Evolutionary conservation across 2,329 filamentous ascomycete genomes (phyloP).

Genomic region (Pseudofabraea citricarpa): DNA sequence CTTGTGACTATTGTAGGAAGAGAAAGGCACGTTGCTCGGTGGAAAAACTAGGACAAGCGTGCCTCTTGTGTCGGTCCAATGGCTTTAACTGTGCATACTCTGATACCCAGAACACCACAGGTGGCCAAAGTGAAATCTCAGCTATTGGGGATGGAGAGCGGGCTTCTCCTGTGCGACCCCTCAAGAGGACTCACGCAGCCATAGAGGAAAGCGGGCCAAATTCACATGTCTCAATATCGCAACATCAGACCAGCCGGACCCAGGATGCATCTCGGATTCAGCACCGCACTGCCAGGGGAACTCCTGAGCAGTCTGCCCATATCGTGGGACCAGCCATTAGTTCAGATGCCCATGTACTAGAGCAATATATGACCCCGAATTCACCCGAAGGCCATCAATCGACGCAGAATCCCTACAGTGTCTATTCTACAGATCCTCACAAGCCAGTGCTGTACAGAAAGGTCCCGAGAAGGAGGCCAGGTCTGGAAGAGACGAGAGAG

Average conservation of each 20-base stretch:
- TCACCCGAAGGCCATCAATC: neutral
- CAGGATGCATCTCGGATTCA: neutral
- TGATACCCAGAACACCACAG: neutral
- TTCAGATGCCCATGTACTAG: conserved; percentile 1
- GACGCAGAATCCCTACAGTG: neutral
- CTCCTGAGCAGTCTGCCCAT: neutral
- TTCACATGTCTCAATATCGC: too few relatives aligned
- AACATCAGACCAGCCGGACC: neutral
- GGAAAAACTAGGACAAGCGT: neutral
- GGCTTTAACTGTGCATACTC: neutral
- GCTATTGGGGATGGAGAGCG: too few relatives aligned
- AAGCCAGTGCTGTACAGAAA: neutral
- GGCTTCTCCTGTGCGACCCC: neutral
- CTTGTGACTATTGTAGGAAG: neutral
- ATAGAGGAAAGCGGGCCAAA: neutral
- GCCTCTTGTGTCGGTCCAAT: neutral
- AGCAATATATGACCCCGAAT: conserved; percentile 1
- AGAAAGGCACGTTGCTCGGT: neutral
- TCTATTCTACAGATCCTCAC: neutral
- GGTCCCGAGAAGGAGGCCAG: neutral
- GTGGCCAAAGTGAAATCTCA: neutral
- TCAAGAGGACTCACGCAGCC: neutral
- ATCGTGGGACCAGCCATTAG: neutral
- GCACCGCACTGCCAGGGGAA: neutral
- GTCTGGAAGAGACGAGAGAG: neutral